phyloP scores from a whole-genome alignment of 2,329 filamentous ascomycete genomes.

The Alternaria triticina region DNA sequence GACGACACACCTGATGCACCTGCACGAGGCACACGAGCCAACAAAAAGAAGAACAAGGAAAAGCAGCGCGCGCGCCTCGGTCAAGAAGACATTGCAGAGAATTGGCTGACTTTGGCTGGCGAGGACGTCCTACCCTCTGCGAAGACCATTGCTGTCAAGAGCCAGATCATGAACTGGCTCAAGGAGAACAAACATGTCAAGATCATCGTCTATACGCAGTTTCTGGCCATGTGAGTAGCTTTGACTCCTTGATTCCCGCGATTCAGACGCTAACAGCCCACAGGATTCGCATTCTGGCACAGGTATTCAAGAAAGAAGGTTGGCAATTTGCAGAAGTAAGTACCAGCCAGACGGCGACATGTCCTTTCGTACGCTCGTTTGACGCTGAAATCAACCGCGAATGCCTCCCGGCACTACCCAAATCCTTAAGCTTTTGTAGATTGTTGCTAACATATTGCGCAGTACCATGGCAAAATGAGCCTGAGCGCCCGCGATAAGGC shows the following conservation, averaged over 20 bases:
- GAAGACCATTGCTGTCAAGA: conserved; percentile 56
- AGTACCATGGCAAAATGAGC: conserved; percentile 59
- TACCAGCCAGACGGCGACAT: background rate
- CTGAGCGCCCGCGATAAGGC: conserved; percentile 53
- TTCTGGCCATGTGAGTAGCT: conserved; percentile 53
- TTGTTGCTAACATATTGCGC: conserved; percentile 7
- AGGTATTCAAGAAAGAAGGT: conserved; percentile 57
- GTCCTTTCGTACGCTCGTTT: background rate
- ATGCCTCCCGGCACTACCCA: background rate
- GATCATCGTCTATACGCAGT: conserved; percentile 67
- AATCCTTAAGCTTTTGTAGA: background rate
- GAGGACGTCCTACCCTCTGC: conserved; percentile 51
- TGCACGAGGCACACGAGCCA: conserved; percentile 24
- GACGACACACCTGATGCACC: conserved; percentile 9
- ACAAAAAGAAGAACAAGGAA: conserved; percentile 19
- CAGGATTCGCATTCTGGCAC: conserved; percentile 56
- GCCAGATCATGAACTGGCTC: conserved; percentile 54
- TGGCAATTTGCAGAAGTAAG: conserved; percentile 56
- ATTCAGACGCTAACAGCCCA: conserved; percentile 7
- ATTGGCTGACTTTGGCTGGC: conserved; percentile 49
- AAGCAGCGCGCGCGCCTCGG: conserved; percentile 17
- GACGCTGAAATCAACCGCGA: background rate
- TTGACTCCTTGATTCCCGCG: accelerated
- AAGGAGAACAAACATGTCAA: conserved; percentile 57
- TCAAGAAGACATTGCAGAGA: conserved; percentile 38